These are phyloP conservation scores for Fusarium tuaranense DNA, from an alignment of 2,329 filamentous ascomycete genomes.

Conservation along the genomic window DNA sequence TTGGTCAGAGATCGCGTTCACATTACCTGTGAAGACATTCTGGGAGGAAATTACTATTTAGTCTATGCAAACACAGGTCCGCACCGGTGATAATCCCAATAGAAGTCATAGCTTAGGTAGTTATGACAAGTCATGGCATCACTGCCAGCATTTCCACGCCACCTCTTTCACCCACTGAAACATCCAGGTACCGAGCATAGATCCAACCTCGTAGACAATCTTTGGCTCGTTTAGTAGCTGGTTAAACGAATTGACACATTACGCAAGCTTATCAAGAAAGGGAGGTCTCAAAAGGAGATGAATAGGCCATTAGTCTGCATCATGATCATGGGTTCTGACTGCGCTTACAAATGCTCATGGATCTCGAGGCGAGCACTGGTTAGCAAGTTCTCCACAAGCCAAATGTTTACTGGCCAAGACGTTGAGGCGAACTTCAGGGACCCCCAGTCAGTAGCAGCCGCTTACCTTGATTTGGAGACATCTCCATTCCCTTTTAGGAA, in stretches of 20 bases:
- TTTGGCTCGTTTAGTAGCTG: accelerated
- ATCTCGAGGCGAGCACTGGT: not conserved
- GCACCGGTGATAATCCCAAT: not conserved
- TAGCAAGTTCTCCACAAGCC: not conserved
- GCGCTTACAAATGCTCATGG: not conserved
- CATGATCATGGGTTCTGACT: not conserved
- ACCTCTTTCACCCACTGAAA: not conserved
- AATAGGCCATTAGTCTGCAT: accelerated
- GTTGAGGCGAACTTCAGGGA: not conserved
- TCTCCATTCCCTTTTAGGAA: conserved; percentile 6
- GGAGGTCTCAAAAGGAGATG: not conserved
- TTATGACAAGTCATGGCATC: not conserved
- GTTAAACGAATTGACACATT: not conserved
- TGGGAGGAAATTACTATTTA: conserved; percentile 44
- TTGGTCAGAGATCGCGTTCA: conserved; percentile 55
- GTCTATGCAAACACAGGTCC: not conserved
- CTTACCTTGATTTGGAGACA: conserved; percentile 6
- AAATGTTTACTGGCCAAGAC: not conserved
- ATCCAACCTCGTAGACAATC: not conserved
- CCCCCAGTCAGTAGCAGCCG: not conserved
- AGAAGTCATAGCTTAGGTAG: not conserved
- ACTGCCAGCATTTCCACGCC: not conserved
- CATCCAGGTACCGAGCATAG: not conserved
- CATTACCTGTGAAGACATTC: conserved; percentile 44
- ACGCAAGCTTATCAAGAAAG: not conserved